phyloP scores from a whole-genome alignment of 176 grass and related monocot species.

The Tillandsia fasciculata region DNA sequence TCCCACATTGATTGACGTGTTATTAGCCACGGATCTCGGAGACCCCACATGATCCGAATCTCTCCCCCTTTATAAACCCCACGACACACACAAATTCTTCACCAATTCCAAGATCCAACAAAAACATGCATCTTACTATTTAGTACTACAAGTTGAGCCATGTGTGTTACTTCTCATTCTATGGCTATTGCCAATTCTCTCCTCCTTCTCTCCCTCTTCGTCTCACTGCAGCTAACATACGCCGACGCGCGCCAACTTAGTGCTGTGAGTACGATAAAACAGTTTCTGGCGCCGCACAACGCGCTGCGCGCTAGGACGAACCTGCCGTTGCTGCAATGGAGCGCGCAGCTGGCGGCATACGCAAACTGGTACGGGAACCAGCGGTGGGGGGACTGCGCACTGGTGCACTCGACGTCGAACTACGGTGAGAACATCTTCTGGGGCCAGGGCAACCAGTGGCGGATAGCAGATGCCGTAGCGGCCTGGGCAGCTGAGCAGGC shows the following conservation, averaged over 20 bases:
- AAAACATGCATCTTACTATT: neutral
- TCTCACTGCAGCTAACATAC: neutral
- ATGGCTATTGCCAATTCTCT: neutral
- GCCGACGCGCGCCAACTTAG: neutral
- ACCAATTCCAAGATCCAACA: constrained; percentile 2
- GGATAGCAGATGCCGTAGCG: neutral
- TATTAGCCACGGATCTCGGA: neutral
- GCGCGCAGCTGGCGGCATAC: neutral
- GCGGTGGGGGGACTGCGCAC: constrained; percentile 1
- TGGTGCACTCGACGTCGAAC: constrained; percentile 3
- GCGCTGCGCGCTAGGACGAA: neutral
- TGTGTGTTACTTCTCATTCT: too few species aligned
- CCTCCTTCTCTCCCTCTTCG: neutral
- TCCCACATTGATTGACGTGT: constrained; percentile 1
- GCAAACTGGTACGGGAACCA: constrained; percentile 1
- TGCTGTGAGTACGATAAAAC: neutral
- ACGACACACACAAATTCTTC: neutral
- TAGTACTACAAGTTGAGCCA: too few species aligned
- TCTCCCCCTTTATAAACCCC: neutral
- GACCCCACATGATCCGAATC: neutral
- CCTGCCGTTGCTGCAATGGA: constrained; percentile 1
- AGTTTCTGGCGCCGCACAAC: constrained; percentile 10
- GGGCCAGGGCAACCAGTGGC: neutral
- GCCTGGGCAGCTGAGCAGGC: constrained; percentile 3
- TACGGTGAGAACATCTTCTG: constrained; percentile 27